A percentile compares a stretch with the other conserved stretches of the same genome.
Evolutionary conservation across 805 yeast species (phyloP).

Genomic region (Candida adriatica): DNA sequence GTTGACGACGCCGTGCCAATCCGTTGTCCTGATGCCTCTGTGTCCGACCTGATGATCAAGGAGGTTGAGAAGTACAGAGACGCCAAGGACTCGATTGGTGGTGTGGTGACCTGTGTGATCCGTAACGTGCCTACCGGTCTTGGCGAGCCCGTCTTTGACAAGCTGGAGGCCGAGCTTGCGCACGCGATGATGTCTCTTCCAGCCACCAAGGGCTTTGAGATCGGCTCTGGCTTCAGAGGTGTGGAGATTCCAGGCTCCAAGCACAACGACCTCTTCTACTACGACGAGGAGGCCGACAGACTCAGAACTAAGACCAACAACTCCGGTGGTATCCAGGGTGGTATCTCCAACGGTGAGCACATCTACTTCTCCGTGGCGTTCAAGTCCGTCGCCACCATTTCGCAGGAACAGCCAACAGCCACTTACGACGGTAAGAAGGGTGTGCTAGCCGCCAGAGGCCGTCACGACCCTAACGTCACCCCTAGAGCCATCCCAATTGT

Average conservation of each 20-base stretch:
- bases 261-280: conserved; percentile 85
- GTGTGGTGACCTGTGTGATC: conserved; percentile 94
- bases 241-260: conserved; percentile 84
- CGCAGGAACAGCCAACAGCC: conserved; percentile 85
- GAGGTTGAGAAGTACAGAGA: conserved; percentile 85
- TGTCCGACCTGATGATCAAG: conserved; percentile 74
- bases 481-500: conserved; percentile 99
- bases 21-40: conserved; percentile 79
- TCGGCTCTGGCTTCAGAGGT: conserved; percentile 94
- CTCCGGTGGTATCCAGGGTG: conserved; percentile 98
- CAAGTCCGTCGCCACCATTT: conserved; percentile 96
- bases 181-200: conserved; percentile 98
- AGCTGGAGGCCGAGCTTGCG: conserved; percentile 89
- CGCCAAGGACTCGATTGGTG: conserved; percentile 89
- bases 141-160: conserved; percentile 97
- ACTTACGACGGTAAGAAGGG: conserved; percentile 87
- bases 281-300: conserved; percentile 49
- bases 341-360: conserved; percentile 93
- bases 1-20: conserved; percentile 88
- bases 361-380: conserved; percentile 93
- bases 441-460: conserved; percentile 88
- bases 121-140: conserved; percentile 93
- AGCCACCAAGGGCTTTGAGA: conserved; percentile 96
- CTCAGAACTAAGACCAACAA: conserved; percentile 85
- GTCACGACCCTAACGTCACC: conserved; percentile 98